Evolutionary conservation across 2,329 filamentous ascomycete species (phyloP), one percentile per base, ranked within the genome.

Genomic region (Alternaria sp.): DNA sequence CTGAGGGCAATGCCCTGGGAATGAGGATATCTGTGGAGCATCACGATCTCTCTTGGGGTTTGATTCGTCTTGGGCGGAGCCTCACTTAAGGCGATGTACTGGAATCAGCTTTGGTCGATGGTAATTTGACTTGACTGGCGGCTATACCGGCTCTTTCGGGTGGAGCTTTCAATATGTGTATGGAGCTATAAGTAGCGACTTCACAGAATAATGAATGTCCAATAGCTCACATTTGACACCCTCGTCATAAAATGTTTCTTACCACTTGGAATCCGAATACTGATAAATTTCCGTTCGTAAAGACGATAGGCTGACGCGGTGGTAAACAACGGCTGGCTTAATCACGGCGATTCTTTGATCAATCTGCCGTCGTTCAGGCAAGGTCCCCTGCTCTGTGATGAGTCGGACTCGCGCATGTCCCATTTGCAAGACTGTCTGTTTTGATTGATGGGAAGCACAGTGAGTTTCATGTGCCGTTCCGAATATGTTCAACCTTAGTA

Each of bases 401-500:
- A 43, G 32, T 36, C 32, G 14, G 32, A 36, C 32, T 16, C 32
- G 14, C 11, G 12, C 6, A 16, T 36, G 12, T 14, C 32, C 14
- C 32, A 16, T 6, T 16, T 5, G 32, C 7, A 7, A 12, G 12
- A 16, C 12, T 36, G 12, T 6, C 12, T 36, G 12, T 3, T 16
- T 36, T 16, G 5, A 36, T 16, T 36, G 14, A 16, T 14, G 6
- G 12, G 12, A 36, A 16, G 12, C 8, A 30, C 9, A 30, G 5
- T 11, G 28, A 11, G 4, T 28, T 5, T 59, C 46, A 39, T 6
- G 49, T 52, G 3, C 61, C 60, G 9, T 48, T 57, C 39, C 54
- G 57, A 5, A 67, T 39, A 42, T 71, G 64, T 32, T 71, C 69
- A 6, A 64, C 55, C 57, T 73, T 73, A 0, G 59, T 64, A 54